Percentiles rank a stretch among this genome's conserved stretches.
These are phyloP conservation scores for Micromonas commoda DNA, from an alignment of 139 green algal genomes.

Conservation along the genomic window DNA sequence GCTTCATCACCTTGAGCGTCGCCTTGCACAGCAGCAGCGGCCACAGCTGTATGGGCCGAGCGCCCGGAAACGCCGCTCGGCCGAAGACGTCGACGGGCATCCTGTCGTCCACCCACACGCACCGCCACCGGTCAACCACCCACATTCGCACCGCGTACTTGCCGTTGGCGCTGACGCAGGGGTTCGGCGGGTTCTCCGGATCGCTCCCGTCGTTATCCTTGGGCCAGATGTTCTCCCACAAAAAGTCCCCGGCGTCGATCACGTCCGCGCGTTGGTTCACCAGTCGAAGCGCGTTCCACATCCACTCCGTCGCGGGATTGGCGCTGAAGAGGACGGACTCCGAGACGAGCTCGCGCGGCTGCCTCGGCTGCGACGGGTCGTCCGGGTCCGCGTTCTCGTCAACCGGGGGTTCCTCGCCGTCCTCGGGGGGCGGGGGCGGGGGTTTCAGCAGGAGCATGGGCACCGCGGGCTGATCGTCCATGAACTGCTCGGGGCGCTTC, in stretches of 20 bases:
- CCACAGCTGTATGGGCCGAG: conserved; percentile 64
- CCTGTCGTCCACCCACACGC: conserved; percentile 64
- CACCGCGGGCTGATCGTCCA: conserved; percentile 33
- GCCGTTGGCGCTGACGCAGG: conserved; percentile 39
- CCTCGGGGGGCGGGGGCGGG: no score
- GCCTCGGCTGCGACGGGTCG: no score
- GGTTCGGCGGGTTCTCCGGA: no score
- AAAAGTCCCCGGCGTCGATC: conserved; percentile 46
- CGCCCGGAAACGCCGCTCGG: conserved; percentile 52
- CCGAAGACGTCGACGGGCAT: conserved; percentile 71
- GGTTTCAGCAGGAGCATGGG: not conserved
- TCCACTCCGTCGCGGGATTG: conserved; percentile 56
- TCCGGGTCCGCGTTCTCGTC: not conserved
- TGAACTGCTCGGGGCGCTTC: conserved; percentile 62
- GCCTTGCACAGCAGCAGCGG: conserved; percentile 71
- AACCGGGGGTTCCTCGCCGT: not conserved
- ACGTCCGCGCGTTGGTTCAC: conserved; percentile 36
- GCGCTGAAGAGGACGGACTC: conserved; percentile 41
- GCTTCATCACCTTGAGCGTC: conserved; percentile 58
- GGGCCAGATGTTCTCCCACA: conserved; percentile 69
- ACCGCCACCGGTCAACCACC: conserved; percentile 57
- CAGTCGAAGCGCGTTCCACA: conserved; percentile 41
- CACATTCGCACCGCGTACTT: conserved; percentile 59
- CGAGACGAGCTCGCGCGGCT: not conserved
- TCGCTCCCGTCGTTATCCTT: conserved; percentile 53